Conservation (phyloP, 1,139 yeast species). For the Yamadazyma blattariae region DNA sequence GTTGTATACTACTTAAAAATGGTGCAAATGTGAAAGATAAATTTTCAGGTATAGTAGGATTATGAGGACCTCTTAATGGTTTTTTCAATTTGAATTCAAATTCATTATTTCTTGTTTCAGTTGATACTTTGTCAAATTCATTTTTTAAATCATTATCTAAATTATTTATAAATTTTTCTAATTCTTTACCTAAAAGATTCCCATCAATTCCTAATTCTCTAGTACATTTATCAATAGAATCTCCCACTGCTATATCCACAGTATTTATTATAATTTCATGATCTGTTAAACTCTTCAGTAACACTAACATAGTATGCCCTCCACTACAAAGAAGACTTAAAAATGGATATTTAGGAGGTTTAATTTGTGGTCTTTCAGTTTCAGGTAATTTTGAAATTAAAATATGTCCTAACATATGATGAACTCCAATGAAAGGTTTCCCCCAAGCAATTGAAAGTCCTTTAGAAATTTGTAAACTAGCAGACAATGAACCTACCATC, state of each 20-base stretch:
- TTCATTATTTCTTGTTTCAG: constrained; percentile 23
- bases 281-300: constrained; percentile 53
- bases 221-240: constrained; percentile 90
- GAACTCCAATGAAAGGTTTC: constrained; percentile 82
- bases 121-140: constrained; percentile 20
- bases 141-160: constrained; percentile 21
- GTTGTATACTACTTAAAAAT: constrained; percentile 57
- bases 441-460: constrained; percentile 80
- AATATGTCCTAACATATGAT: constrained; percentile 94
- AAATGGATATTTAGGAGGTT: constrained; percentile 68
- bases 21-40: constrained; percentile 75
- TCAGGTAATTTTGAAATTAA: constrained; percentile 60
- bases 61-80: constrained; percentile 36
- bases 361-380: constrained; percentile 21
- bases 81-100: constrained; percentile 28
- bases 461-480: constrained; percentile 81
- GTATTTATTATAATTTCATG: constrained; percentile 78
- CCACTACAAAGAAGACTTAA: constrained; percentile 83
- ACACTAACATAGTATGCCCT: constrained; percentile 90
- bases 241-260: constrained; percentile 89
- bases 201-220: constrained; percentile 78
- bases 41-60: constrained; percentile 25
- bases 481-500: constrained; percentile 84
- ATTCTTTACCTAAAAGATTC: constrained; percentile 79
- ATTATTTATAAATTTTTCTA: constrained; percentile 55